phyloP scores from a whole-genome alignment of 2,329 filamentous ascomycete species.

The Aspergillus tubingensis region DNA sequence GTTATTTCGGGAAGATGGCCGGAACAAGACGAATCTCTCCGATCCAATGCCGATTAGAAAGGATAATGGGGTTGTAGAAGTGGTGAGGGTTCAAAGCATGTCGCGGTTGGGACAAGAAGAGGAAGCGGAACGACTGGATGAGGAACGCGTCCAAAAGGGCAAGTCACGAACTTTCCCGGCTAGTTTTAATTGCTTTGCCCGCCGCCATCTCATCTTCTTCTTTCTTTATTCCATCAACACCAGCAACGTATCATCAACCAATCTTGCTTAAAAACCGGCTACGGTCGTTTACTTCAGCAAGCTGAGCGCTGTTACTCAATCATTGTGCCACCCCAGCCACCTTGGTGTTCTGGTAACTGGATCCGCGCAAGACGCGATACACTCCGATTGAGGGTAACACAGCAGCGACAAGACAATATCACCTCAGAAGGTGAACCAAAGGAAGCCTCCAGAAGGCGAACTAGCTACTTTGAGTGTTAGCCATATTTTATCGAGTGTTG shows the following conservation, averaged over 20 bases:
- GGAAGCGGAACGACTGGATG: constrained; percentile 19
- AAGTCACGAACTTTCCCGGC: constrained; percentile 14
- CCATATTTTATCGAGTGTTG: not conserved
- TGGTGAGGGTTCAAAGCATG: constrained; percentile 9
- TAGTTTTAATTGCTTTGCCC: constrained; percentile 2
- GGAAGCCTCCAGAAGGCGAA: too few relatives aligned
- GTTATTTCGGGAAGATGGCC: not conserved
- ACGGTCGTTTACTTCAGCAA: not conserved
- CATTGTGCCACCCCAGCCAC: not conserved
- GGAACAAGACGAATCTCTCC: not conserved
- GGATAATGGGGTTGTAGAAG: not conserved
- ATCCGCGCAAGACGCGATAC: constrained; percentile 1
- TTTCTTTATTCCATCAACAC: not conserved
- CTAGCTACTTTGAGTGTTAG: too few relatives aligned
- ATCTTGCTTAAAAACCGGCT: not conserved
- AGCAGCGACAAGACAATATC: not conserved
- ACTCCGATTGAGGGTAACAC: constrained; percentile 7
- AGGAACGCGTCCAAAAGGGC: constrained; percentile 15
- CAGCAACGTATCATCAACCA: not conserved
- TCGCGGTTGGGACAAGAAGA: constrained; percentile 12
- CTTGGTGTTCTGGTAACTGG: not conserved
- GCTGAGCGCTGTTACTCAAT: not conserved
- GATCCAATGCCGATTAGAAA: not conserved
- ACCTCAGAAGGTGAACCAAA: not conserved
- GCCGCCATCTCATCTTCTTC: not conserved